A percentile compares a stretch with the other conserved stretches of the same genome.
phyloP scores from a whole-genome alignment of 2,329 filamentous ascomycete genomes.

The Fusarium albidum region DNA sequence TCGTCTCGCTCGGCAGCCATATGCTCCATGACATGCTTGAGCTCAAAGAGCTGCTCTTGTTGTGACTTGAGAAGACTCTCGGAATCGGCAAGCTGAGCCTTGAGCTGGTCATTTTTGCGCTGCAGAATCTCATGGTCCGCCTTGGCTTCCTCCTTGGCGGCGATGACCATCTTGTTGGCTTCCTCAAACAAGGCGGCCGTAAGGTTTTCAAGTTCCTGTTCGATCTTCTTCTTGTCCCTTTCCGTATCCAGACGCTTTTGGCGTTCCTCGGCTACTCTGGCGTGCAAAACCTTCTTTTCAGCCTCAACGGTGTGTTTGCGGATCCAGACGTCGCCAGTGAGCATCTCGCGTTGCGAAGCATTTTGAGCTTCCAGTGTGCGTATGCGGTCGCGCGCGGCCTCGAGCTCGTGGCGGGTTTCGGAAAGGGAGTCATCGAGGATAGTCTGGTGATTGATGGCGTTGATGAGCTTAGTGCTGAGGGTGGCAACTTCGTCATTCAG shows the following conservation, averaged over 20 bases:
- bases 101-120: conserved; percentile 87
- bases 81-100: conserved; percentile 84
- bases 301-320: conserved; percentile 76
- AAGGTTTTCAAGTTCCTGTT: conserved; percentile 88
- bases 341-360: conserved; percentile 74
- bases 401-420: conserved; percentile 83
- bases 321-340: conserved; percentile 79
- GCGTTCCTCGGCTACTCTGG: conserved; percentile 70
- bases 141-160: conserved; percentile 86
- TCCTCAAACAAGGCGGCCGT: conserved; percentile 97
- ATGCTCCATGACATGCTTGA: conserved; percentile 92
- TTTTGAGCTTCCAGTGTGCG: conserved; percentile 71
- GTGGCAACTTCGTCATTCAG: conserved; percentile 81
- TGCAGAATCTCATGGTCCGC: conserved; percentile 82
- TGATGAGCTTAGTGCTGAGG: conserved; percentile 94
- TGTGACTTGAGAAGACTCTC: conserved; percentile 87
- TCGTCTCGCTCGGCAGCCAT: conserved; percentile 81
- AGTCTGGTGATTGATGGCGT: conserved; percentile 96
- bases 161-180: conserved; percentile 96
- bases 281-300: conserved; percentile 70
- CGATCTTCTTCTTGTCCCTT: conserved; percentile 86
- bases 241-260: conserved; percentile 71
- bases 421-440: conserved; percentile 88
- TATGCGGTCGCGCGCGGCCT: conserved; percentile 73
- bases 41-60: conserved; percentile 89